A percentile compares a stretch with the other conserved stretches of the same genome.
These are phyloP conservation scores for Pseudogymnoascus verrucosus DNA, from an alignment of 2,329 filamentous ascomycete genomes.

Conservation along the genomic window DNA sequence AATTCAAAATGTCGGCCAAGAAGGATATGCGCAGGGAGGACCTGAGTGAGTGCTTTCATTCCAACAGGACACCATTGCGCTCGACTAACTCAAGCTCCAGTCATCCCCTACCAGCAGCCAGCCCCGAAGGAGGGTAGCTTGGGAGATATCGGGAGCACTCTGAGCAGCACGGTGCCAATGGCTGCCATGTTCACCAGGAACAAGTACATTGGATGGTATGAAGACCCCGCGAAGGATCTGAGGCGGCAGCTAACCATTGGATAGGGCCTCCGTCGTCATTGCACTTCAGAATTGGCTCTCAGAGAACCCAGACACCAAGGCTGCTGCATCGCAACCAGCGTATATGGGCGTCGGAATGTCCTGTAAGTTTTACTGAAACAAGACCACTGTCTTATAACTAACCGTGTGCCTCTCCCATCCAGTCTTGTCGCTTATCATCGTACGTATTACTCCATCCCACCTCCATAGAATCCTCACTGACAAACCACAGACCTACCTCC, in stretches of 20 bases:
- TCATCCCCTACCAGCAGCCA: slow-evolving; percentile 81
- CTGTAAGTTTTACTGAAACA: slow-evolving; percentile 41
- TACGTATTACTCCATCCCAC: slow-evolving; percentile 25
- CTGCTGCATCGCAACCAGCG: slow-evolving; percentile 58
- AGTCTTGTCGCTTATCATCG: slow-evolving; percentile 32
- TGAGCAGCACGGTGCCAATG: slow-evolving; percentile 81
- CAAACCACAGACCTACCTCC: slow-evolving; percentile 48
- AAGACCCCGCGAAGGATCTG: slow-evolving; percentile 8
- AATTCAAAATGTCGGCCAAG: slow-evolving; percentile 50
- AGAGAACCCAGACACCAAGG: slow-evolving; percentile 60
- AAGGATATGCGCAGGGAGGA: slow-evolving; percentile 71
- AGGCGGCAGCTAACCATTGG: not conserved
- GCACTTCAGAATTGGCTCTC: slow-evolving; percentile 70
- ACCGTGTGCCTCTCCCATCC: slow-evolving; percentile 1
- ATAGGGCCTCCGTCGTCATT: slow-evolving; percentile 65
- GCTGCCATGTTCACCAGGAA: slow-evolving; percentile 91
- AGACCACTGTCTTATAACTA: slow-evolving; percentile 3
- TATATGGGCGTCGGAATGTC: slow-evolving; percentile 75
- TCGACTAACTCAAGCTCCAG: slow-evolving; percentile 37
- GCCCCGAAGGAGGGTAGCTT: slow-evolving; percentile 51
- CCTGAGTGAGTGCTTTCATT: slow-evolving; percentile 51
- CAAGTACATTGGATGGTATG: slow-evolving; percentile 63
- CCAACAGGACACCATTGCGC: slow-evolving; percentile 14
- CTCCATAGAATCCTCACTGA: not conserved
- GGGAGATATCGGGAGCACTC: slow-evolving; percentile 62